Percentiles rank a stretch among this genome's conserved stretches.
These are phyloP conservation scores for Athelia sp. DNA, from an alignment of 1,284 basidiomycete species.

Conservation along the genomic window DNA sequence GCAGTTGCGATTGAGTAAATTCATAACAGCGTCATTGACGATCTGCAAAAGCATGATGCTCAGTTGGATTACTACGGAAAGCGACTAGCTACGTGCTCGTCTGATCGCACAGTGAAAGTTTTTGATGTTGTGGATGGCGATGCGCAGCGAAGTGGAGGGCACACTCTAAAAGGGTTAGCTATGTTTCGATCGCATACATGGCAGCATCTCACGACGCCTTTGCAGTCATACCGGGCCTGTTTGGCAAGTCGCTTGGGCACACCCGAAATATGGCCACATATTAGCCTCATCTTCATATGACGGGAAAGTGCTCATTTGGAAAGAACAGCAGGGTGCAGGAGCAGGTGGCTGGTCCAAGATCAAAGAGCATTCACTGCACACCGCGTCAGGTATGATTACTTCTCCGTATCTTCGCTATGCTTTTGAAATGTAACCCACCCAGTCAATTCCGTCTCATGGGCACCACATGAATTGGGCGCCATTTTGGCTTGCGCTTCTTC, in stretches of 20 bases:
- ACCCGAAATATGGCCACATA: slow-evolving; percentile 95
- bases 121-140: slow-evolving; percentile 94
- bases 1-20: background rate
- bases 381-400: slow-evolving; percentile 72
- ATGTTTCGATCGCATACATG: background rate
- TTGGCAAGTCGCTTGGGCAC: slow-evolving; percentile 99
- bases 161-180: slow-evolving; percentile 82
- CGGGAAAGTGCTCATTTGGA: slow-evolving; percentile 98
- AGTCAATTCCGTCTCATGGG: slow-evolving; percentile 99
- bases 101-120: slow-evolving; percentile 92
- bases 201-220: slow-evolving; percentile 1
- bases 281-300: slow-evolving; percentile 98
- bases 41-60: slow-evolving; percentile 79
- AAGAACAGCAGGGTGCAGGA: slow-evolving; percentile 69
- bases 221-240: slow-evolving; percentile 91
- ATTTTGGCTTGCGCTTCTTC: slow-evolving; percentile 98
- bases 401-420: slow-evolving; percentile 1
- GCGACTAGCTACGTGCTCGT: slow-evolving; percentile 93
- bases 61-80: slow-evolving; percentile 98
- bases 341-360: slow-evolving; percentile 84
- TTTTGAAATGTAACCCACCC: background rate
- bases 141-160: slow-evolving; percentile 58
- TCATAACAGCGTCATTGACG: slow-evolving; percentile 3
- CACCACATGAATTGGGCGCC: slow-evolving; percentile 94
- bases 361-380: slow-evolving; percentile 94